Evolutionary conservation across 2,329 filamentous ascomycete species (phyloP).

Genomic region (Pseudogymnoascus verrucosus): DNA sequence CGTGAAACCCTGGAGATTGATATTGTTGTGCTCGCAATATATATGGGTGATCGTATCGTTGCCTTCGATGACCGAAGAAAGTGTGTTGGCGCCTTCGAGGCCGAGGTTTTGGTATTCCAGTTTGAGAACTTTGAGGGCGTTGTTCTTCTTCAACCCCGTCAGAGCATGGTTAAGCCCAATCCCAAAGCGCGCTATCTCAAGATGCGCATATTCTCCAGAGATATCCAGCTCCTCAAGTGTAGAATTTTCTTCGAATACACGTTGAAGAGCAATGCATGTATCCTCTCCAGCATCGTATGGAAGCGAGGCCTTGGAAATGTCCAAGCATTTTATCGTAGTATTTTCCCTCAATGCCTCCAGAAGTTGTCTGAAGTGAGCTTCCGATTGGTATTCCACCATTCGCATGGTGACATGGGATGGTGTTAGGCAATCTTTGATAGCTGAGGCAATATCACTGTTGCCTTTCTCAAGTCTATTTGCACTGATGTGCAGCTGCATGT

Average conservation of each 20-base stretch:
- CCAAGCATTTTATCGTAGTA: conserved; percentile 53
- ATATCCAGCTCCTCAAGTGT: conserved; percentile 60
- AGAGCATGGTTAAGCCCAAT: conserved; percentile 60
- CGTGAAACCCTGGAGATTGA: conserved; percentile 62
- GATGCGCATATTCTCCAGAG: conserved; percentile 61
- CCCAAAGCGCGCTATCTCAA: conserved; percentile 63
- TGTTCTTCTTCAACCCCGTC: conserved; percentile 56
- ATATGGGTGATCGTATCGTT: conserved; percentile 57
- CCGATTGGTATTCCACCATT: conserved; percentile 50
- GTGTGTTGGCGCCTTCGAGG: conserved; percentile 58
- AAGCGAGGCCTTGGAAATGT: conserved; percentile 62
- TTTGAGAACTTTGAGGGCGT: conserved; percentile 49
- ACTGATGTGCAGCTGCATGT: conserved; percentile 58
- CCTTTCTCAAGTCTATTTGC: conserved; percentile 43
- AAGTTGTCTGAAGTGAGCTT: conserved; percentile 47
- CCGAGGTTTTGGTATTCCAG: conserved; percentile 64
- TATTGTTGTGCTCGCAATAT: conserved; percentile 64
- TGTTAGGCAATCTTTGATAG: conserved; percentile 43
- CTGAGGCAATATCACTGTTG: conserved; percentile 42
- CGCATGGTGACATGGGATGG: conserved; percentile 58
- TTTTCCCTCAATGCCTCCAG: conserved; percentile 55
- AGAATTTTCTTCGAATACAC: conserved; percentile 59
- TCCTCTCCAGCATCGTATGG: conserved; percentile 61
- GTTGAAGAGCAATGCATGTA: conserved; percentile 54
- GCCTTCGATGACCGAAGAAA: conserved; percentile 58